Base-by-base conservation (phyloP, 2,329 filamentous ascomycete species). In the Diaporthe vexans region DNA sequence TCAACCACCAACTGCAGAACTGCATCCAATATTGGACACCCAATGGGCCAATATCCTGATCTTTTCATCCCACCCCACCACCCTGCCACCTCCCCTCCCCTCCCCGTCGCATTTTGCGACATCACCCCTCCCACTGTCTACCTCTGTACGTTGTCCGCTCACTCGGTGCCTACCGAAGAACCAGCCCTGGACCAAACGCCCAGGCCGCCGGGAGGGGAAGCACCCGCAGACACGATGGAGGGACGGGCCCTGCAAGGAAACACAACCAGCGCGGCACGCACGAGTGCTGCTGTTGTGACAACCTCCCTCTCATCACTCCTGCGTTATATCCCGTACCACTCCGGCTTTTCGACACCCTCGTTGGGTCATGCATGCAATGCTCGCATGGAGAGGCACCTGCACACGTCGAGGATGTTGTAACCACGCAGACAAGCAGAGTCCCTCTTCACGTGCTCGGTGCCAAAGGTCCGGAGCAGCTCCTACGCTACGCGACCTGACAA, bases 181-280 rank as follows among this genome's bases (percentile, higher is more conserved):
- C 21, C 40, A 37, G 48, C 40, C n/a, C 65, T 51, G 40, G 17
- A 8, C 29, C 68, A 54, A 9, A 33, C 57, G 40, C 40, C 52
- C 56, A 71, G 40, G 52, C 24, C n/a, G 68, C 52, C 51, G 43
- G 56, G 40, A 61, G 9, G 29, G 46, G 69, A 51, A 52, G 21
- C 56, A 61, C 69, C 43, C 29, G 40, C 69, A 59, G 46, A 72
- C 69, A 72, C 48, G 46, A 72, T 52, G 69, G 57, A 72, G 69
- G 69, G 69, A 72, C 57, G 46, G 57, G 57, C 46, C 58, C 57
- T 54, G 56, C 33, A 54, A 72, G 57, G 57, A 11, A 72, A 72
- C 63, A 37, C 33, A 46, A 40, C 63, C 33, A 63, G 13, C 4
- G 35, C 35, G 46, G 51, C 57, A 43, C 69, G 57, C 40, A 33